phyloP scores from a whole-genome alignment of 441 rosid genomes.

The Gossypium lobatum region DNA sequence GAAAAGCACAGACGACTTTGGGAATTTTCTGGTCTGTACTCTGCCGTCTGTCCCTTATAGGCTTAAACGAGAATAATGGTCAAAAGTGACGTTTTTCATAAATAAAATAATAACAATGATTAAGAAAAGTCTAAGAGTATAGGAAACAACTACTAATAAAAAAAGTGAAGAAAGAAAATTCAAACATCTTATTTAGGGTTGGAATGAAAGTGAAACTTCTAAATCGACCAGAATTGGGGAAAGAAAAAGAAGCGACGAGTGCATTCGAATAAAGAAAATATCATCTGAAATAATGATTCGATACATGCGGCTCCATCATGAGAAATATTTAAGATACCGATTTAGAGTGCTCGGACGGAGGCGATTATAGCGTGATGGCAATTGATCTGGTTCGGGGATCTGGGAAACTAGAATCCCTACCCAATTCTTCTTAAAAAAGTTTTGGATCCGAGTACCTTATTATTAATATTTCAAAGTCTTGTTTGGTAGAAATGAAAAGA shows the following conservation, averaged over 20 bases:
- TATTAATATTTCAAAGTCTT: too few relatives aligned
- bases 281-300: neutral
- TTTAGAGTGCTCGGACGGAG: neutral
- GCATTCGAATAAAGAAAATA: neutral
- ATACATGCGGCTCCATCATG: neutral
- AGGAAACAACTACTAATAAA: neutral
- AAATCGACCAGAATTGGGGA: neutral
- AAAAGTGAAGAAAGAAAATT: neutral
- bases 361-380: neutral
- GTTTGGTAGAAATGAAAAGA: too few relatives aligned
- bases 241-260: neutral
- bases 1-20: neutral
- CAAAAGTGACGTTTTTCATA: neutral
- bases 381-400: too few relatives aligned
- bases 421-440: too few relatives aligned
- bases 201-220: neutral
- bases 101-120: neutral
- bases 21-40: neutral
- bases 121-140: too few relatives aligned
- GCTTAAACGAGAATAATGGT: neutral
- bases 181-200: neutral
- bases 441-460: too few relatives aligned
- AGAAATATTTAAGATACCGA: neutral
- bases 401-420: too few relatives aligned
- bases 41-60: neutral